phyloP scores from a whole-genome alignment of 805 yeast species.

The Pichia deserticola region DNA sequence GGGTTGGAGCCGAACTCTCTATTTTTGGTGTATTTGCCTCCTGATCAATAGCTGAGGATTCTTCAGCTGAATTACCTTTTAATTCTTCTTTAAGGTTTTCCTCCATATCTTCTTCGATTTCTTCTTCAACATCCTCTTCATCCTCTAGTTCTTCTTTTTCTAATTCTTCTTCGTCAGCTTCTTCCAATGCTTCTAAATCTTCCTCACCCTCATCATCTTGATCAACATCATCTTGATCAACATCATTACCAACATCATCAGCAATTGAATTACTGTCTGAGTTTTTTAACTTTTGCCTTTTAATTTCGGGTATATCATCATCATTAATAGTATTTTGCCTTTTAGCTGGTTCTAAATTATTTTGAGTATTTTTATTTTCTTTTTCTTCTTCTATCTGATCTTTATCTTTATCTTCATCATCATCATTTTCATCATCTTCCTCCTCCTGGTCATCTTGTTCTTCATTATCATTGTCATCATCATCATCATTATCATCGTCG shows the following conservation, averaged over 20 bases:
- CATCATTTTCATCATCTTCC: constrained; percentile 34
- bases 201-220: constrained; percentile 34
- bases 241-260: constrained; percentile 24
- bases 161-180: constrained; percentile 19
- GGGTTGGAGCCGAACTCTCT: constrained; percentile 6
- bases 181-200: constrained; percentile 31
- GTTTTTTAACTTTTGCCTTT: constrained; percentile 22
- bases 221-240: constrained; percentile 36
- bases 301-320: constrained; percentile 29
- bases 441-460: constrained; percentile 32
- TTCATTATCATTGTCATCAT: constrained; percentile 34
- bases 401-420: constrained; percentile 26
- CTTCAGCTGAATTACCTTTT: not conserved
- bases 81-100: constrained; percentile 19
- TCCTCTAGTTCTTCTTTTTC: constrained; percentile 22
- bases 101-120: constrained; percentile 25
- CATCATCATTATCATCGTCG: constrained; percentile 35
- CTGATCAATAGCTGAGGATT: not conserved
- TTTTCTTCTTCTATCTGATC: constrained; percentile 19
- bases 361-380: constrained; percentile 35
- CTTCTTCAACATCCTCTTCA: constrained; percentile 21
- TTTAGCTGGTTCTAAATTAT: constrained; percentile 34
- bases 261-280: not conserved
- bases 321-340: constrained; percentile 37
- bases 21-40: constrained; percentile 7